Percentiles rank a stretch among this genome's conserved stretches.
phyloP scores from a whole-genome alignment of 2,329 filamentous ascomycete genomes.

The Arachnomyces sp. region DNA sequence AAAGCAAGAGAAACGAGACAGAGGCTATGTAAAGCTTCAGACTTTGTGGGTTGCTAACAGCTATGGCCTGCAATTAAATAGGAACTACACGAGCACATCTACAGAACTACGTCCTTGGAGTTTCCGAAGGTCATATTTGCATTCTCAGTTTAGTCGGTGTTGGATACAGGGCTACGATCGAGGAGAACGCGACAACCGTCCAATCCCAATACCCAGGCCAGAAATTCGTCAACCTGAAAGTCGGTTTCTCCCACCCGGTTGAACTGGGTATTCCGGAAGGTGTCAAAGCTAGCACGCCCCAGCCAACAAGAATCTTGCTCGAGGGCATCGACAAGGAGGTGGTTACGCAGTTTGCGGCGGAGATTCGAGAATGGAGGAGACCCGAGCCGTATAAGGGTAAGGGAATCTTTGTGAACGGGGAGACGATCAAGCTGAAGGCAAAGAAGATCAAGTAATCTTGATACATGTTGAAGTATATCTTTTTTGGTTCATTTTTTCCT shows the following conservation, averaged over 20 bases:
- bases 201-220: constrained; percentile 62
- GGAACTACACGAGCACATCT: constrained; percentile 86
- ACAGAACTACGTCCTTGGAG: constrained; percentile 82
- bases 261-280: constrained; percentile 77
- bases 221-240: constrained; percentile 84
- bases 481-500: constrained; percentile 7
- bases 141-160: constrained; percentile 90
- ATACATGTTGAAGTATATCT: constrained; percentile 10
- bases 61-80: constrained; percentile 30
- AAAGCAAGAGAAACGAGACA: not conserved
- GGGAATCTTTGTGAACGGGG: constrained; percentile 95
- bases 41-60: not conserved
- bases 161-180: constrained; percentile 84
- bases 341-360: constrained; percentile 83
- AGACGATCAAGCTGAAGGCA: constrained; percentile 96
- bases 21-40: not conserved
- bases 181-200: constrained; percentile 62
- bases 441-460: constrained; percentile 80
- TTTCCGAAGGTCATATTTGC: constrained; percentile 91
- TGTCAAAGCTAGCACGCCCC: constrained; percentile 76
- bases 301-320: constrained; percentile 82
- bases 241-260: constrained; percentile 92
- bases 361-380: constrained; percentile 77
- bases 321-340: constrained; percentile 81
- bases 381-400: constrained; percentile 99